Base-by-base conservation (phyloP, 106 monocot species). In the Dactylorhiza incarnata region DNA sequence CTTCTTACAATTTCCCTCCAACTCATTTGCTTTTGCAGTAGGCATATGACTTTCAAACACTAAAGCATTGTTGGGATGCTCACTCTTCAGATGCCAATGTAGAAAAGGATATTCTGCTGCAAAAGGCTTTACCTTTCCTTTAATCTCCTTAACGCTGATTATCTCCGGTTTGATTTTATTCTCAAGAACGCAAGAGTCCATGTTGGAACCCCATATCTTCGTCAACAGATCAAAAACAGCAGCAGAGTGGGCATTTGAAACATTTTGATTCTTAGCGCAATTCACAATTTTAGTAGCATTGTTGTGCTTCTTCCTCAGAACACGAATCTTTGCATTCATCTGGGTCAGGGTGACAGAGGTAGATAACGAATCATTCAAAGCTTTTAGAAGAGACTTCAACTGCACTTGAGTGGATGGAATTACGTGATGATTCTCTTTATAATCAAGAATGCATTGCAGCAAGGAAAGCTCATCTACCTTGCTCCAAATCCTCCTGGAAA, bases 271-370 rank as follows among this genome's bases (percentile, higher is more conserved):
- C 20, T 69, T 45, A 69, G 44, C 45, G 45, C 16, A 17, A 0
- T 69, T 46, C 17, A 69, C 45, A 6, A 9, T 69, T 69, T 69
- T 69, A 69, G n/a, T 17, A 16, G 13, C 19, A 37, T 37, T 37
- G 17, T 45, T 45, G 45, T 46, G 45, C 45, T 69, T 69, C 45
- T 46, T 43, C 69, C 17, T 69, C 45, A 69, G 5, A 43, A 15
- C 45, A 69, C 69, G 69, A 45, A 69, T 69, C 45, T 69, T 69
- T 16, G 44, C 45, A 69, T 16, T 44, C 45, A 69, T 69, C 69
- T 69, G 69, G n/a, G 13, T 69, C 45, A 46, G 45, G 43, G 69
- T 45, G 45, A 46, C 69, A 15, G 69, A 69, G 69, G 13, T 69
- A 45, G 45, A 69, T 46, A 46, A 69, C 14, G 44, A 69, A 69